phyloP scores from a whole-genome alignment of 2,329 filamentous ascomycete genomes.

The Trichophyton verrucosum region DNA sequence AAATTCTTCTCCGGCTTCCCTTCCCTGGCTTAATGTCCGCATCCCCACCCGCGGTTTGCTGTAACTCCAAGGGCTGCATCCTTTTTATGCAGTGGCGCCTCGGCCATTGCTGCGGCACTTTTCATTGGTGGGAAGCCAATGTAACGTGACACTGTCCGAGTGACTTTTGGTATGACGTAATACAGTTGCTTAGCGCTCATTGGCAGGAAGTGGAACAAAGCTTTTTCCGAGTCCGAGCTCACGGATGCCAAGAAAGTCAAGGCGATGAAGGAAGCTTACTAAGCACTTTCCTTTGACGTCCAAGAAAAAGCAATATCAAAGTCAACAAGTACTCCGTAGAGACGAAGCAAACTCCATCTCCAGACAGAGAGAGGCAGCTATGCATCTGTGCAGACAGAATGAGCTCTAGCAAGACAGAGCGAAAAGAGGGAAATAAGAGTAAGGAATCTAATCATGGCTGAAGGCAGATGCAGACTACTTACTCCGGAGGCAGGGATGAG shows the following conservation, averaged over 20 bases:
- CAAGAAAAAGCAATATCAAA: not conserved
- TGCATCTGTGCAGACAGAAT: not conserved
- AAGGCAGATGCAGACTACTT: not conserved
- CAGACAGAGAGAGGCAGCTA: too few relatives aligned
- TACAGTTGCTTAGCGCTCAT: not conserved
- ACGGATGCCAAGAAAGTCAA: not conserved
- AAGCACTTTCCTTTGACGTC: not conserved
- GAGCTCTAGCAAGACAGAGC: not conserved
- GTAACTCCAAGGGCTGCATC: not conserved
- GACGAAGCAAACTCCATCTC: not conserved
- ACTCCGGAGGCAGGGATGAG: not conserved
- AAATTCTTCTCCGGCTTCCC: too few relatives aligned
- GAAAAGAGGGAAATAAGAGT: too few relatives aligned
- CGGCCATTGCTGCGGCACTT: not conserved
- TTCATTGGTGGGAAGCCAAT: not conserved
- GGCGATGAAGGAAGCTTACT: not conserved
- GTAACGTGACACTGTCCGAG: not conserved
- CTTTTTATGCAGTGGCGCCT: not conserved
- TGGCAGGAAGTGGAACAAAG: not conserved
- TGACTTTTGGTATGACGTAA: not conserved
- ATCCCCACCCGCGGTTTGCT: not conserved
- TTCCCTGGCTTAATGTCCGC: not conserved
- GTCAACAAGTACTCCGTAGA: not conserved
- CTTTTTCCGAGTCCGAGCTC: not conserved
- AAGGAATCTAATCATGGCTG: too few relatives aligned